Conservation (phyloP, 805 yeast genomes). For the Candida golubevii region DNA sequence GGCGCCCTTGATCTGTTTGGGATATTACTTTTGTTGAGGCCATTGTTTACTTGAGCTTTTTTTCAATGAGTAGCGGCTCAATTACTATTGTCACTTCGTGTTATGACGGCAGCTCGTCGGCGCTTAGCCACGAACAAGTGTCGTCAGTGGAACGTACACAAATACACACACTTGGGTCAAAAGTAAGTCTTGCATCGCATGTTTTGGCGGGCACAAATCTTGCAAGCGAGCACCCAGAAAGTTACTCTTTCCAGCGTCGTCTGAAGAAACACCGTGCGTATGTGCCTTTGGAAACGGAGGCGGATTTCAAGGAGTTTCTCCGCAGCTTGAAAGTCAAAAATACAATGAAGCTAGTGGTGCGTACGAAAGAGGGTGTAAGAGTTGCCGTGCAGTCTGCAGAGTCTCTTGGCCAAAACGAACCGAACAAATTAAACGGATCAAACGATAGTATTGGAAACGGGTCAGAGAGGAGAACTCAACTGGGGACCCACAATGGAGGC, state of each 20-base stretch:
- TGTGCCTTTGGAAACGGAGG: slow-evolving; percentile 32
- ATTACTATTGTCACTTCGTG: no score
- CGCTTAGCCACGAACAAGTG: no score
- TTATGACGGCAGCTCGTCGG: no score
- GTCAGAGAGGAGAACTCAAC: no score
- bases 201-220: slow-evolving; percentile 1
- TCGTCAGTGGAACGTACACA: neutral
- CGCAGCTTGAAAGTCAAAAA: slow-evolving; percentile 48
- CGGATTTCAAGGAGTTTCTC: slow-evolving; percentile 41
- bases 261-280: slow-evolving; percentile 44
- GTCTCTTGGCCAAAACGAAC: no score
- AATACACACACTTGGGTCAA: slow-evolving; percentile 1
- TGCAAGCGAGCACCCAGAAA: slow-evolving; percentile 1
- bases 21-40: no score
- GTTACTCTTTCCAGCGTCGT: slow-evolving; percentile 29
- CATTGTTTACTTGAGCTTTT: no score
- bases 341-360: slow-evolving; percentile 31
- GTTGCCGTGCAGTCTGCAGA: no score
- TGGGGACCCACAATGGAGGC: neutral
- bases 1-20: no score
- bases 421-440: no score
- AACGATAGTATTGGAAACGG: no score
- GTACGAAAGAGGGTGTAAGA: neutral
- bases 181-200: slow-evolving; percentile 1
- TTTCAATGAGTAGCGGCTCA: no score